Evolutionary conservation across 371 early-diverging fungal genomes (phyloP).

Genomic region (Lichtheimia corymbifera): DNA sequence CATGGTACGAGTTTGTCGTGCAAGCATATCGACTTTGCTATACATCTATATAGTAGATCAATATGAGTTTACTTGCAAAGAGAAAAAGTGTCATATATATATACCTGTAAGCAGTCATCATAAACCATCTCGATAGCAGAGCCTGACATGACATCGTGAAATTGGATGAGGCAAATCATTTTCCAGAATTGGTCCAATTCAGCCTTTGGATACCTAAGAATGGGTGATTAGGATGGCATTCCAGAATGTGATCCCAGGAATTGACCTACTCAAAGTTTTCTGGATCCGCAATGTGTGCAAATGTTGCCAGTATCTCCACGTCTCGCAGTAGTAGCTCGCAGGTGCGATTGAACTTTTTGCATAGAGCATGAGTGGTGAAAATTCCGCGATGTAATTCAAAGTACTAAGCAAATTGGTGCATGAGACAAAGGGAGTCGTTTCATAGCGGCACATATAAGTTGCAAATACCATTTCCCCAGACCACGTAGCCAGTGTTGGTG

Average conservation of each 20-base stretch:
- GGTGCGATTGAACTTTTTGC: slow-evolving; percentile 85
- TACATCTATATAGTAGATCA: slow-evolving; percentile 29
- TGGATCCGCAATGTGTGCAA: slow-evolving; percentile 32
- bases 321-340: slow-evolving; percentile 85
- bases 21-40: slow-evolving; percentile 37
- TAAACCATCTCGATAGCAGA: slow-evolving; percentile 91
- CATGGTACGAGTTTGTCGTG: slow-evolving; percentile 37
- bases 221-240: not conserved
- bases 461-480: slow-evolving; percentile 85
- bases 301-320: slow-evolving; percentile 73
- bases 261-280: slow-evolving; percentile 9
- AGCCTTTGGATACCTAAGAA: slow-evolving; percentile 64
- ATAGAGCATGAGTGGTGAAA: slow-evolving; percentile 90
- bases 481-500: slow-evolving; percentile 78
- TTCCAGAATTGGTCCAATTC: slow-evolving; percentile 90
- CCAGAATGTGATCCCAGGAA: not conserved
- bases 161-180: slow-evolving; percentile 88
- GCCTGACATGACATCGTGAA: slow-evolving; percentile 94
- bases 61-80: not conserved
- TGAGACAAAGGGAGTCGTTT: not conserved
- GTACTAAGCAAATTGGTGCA: slow-evolving; percentile 17
- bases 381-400: slow-evolving; percentile 97
- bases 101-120: slow-evolving; percentile 75
- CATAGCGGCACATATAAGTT: not conserved
- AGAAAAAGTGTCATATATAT: slow-evolving; percentile 8